Evolutionary conservation across 495 filamentous ascomycete genomes (phyloP).

Genomic region (Podospora appendiculata): DNA sequence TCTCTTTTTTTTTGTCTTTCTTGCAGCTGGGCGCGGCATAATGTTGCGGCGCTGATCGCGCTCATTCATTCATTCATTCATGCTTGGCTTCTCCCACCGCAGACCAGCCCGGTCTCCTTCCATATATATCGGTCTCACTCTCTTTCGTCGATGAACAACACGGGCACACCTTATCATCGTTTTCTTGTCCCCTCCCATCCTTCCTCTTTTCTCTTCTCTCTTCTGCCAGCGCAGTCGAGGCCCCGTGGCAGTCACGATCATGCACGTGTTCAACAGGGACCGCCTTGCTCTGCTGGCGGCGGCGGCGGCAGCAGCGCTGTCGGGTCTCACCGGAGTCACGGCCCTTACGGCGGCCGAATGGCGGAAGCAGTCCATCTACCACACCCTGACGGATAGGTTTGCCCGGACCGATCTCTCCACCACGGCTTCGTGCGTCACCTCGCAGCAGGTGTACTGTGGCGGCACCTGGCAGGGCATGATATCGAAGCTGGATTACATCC

Average conservation of each 20-base stretch:
- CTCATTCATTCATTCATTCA: neutral
- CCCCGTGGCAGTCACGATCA: no score
- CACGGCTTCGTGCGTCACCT: constrained; percentile 45
- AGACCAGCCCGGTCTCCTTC: no score
- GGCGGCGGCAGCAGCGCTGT: neutral
- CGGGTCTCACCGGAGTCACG: neutral
- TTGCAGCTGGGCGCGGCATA: neutral
- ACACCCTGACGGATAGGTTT: constrained; percentile 69
- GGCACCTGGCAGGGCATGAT: constrained; percentile 69
- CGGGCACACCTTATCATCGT: neutral
- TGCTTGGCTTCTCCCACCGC: neutral
- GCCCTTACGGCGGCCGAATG: constrained; percentile 17
- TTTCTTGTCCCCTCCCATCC: no score
- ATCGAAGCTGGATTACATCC: constrained; percentile 61
- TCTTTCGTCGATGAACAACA: neutral
- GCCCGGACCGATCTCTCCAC: constrained; percentile 60
- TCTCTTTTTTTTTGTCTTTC: neutral
- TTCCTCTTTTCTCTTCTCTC: no score
- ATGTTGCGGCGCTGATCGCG: neutral
- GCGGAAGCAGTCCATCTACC: constrained; percentile 63
- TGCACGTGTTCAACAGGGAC: neutral
- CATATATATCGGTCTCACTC: neutral
- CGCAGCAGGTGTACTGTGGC: constrained; percentile 55
- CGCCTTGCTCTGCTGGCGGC: neutral
- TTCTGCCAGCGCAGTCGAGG: no score